A percentile compares a stretch with the other conserved stretches of the same genome.
Conservation (phyloP, 495 filamentous ascomycete genomes). For the Penicillium simplicissimum region DNA sequence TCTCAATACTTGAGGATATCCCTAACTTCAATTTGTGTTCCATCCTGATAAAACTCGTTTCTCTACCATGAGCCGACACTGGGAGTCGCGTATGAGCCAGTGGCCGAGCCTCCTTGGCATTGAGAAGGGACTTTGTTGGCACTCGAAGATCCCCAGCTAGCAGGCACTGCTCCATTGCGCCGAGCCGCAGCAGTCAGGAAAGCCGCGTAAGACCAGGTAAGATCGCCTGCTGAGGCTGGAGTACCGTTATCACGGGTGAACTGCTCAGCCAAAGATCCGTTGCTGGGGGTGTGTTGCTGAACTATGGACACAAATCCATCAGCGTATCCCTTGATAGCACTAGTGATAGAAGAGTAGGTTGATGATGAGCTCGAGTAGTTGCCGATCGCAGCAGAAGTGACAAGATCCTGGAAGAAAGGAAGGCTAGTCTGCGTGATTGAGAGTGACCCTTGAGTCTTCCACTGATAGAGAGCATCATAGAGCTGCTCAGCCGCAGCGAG, state of each 20-base stretch:
- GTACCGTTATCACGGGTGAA: conserved; percentile 53
- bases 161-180: conserved; percentile 17
- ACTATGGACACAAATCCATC: conserved; percentile 52
- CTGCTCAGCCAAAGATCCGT: conserved; percentile 62
- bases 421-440: conserved; percentile 42
- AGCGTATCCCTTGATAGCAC: conserved; percentile 48
- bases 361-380: conserved; percentile 36
- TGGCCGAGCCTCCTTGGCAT: conserved; percentile 16
- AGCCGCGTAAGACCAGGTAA: conserved; percentile 60
- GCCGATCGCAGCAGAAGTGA: conserved; percentile 40
- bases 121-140: conserved; percentile 16
- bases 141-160: conserved; percentile 16
- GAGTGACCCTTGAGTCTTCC: conserved; percentile 46
- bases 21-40: neutral
- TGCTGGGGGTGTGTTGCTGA: conserved; percentile 48
- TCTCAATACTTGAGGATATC: neutral
- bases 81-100: conserved; percentile 16
- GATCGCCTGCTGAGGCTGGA: conserved; percentile 55
- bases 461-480: conserved; percentile 51
- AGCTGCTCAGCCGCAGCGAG: conserved; percentile 43
- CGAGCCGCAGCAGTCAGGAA: conserved; percentile 17
- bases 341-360: conserved; percentile 41
- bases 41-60: neutral
- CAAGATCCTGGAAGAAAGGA: conserved; percentile 45
- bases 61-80: conserved; percentile 14